phyloP scores from a whole-genome alignment of 2,329 filamentous ascomycete species.

The Epichloe glyceriae region DNA sequence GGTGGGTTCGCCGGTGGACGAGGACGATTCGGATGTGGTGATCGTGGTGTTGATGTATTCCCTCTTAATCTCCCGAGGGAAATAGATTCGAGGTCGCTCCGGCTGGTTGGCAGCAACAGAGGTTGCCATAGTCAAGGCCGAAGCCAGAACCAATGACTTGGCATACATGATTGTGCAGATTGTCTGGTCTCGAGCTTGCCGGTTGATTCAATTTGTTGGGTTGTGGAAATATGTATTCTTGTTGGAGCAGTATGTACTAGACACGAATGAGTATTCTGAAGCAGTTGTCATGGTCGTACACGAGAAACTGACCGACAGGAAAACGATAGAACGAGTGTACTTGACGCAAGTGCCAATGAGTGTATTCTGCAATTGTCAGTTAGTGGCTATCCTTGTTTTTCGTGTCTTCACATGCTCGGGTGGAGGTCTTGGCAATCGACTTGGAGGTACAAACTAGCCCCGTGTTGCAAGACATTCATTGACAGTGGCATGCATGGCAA shows the following conservation, averaged over 20 bases:
- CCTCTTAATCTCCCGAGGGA: slow-evolving; percentile 42
- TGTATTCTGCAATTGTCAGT: slow-evolving; percentile 20
- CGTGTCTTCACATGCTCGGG: background rate
- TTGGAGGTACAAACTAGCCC: background rate
- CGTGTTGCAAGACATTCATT: background rate
- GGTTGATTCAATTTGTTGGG: background rate
- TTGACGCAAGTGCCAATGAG: slow-evolving; percentile 44
- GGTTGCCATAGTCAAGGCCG: slow-evolving; percentile 35
- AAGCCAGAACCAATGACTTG: slow-evolving; percentile 32
- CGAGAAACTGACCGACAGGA: slow-evolving; percentile 30
- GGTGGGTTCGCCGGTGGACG: slow-evolving; percentile 9
- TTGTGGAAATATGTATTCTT: background rate
- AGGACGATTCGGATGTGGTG: slow-evolving; percentile 15
- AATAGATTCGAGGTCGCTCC: slow-evolving; percentile 41
- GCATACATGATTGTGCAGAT: slow-evolving; percentile 32
- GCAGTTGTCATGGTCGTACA: background rate
- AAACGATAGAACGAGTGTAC: slow-evolving; percentile 41
- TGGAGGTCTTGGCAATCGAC: background rate
- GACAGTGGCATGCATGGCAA: background rate
- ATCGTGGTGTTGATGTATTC: slow-evolving; percentile 32
- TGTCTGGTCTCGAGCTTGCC: background rate
- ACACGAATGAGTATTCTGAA: background rate
- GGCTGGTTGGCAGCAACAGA: slow-evolving; percentile 29
- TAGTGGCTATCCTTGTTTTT: slow-evolving; percentile 1
- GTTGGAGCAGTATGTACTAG: background rate